Conservation (phyloP, 495 filamentous ascomycete species). For the Trichoderma orchidacearum region DNA sequence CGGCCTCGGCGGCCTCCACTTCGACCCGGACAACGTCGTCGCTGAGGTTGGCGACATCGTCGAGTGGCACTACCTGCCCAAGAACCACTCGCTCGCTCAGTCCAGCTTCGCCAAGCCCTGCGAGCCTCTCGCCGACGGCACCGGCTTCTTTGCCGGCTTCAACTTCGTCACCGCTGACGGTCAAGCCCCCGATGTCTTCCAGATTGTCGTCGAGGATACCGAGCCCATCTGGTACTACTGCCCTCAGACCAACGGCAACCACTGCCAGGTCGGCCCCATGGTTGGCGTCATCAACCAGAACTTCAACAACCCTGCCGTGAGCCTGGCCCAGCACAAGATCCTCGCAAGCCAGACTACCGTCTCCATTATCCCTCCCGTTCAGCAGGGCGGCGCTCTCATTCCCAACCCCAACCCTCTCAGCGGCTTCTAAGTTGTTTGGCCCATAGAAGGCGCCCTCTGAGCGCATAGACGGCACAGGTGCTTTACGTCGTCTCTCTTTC, state of each 20-base stretch:
- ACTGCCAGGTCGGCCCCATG: constrained; percentile 24
- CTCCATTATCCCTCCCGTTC: not conserved
- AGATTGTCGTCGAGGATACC: constrained; percentile 17
- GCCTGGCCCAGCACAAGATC: constrained; percentile 3
- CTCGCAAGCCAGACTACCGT: not conserved
- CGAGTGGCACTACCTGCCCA: constrained; percentile 42
- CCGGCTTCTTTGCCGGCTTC: constrained; percentile 7
- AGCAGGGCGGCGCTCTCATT: constrained; percentile 3
- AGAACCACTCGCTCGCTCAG: constrained; percentile 44
- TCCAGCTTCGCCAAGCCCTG: constrained; percentile 25
- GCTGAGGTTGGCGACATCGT: constrained; percentile 37
- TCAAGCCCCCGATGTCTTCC: constrained; percentile 5
- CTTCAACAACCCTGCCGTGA: constrained; percentile 2
- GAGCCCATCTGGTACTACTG: constrained; percentile 28
- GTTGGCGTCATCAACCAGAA: constrained; percentile 22
- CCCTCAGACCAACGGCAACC: constrained; percentile 16
- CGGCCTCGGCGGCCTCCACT: constrained; percentile 31
- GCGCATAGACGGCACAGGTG: too few species aligned
- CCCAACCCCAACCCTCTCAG: constrained; percentile 6
- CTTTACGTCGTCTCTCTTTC: too few species aligned
- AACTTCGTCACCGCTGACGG: constrained; percentile 4
- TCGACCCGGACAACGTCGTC: constrained; percentile 35
- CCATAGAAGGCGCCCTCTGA: too few species aligned
- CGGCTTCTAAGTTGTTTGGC: constrained; percentile 4
- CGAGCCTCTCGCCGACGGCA: constrained; percentile 4